phyloP scores from a whole-genome alignment of 2,329 filamentous ascomycete species.

The Pseudogymnoascus sp. region DNA sequence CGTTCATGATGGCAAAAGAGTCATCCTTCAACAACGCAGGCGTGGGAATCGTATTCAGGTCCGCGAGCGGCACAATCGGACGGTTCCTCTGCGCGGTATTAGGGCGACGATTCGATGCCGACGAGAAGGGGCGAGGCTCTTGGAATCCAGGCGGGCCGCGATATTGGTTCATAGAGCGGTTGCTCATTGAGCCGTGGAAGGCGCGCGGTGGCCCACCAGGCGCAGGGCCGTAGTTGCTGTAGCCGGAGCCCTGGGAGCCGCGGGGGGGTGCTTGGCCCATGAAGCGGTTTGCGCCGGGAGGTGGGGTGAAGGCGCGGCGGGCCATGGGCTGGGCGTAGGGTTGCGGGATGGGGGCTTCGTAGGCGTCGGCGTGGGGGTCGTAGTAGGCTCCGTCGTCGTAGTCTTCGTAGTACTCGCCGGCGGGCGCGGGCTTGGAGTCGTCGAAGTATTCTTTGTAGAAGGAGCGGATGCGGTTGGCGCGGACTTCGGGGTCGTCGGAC shows the following conservation, averaged over 20 bases:
- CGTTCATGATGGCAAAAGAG: constrained; percentile 57
- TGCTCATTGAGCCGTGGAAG: constrained; percentile 15
- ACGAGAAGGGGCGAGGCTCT: constrained; percentile 57
- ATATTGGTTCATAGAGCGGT: constrained; percentile 21
- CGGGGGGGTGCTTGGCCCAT: constrained; percentile 31
- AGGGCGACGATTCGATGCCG: constrained; percentile 43
- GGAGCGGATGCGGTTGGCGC: constrained; percentile 92
- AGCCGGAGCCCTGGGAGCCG: constrained; percentile 41
- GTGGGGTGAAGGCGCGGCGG: constrained; percentile 92
- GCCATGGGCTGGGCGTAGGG: constrained; percentile 79
- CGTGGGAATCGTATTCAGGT: constrained; percentile 72
- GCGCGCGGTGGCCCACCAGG: constrained; percentile 51
- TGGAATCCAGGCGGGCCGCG: constrained; percentile 24
- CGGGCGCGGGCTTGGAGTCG: constrained; percentile 51
- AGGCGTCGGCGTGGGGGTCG: constrained; percentile 57
- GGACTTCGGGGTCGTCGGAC: constrained; percentile 83
- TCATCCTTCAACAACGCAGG: constrained; percentile 81
- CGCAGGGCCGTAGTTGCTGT: constrained; percentile 26
- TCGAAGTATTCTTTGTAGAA: constrained; percentile 99
- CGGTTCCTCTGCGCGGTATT: constrained; percentile 37
- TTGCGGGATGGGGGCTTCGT: constrained; percentile 60
- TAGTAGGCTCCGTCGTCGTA: constrained; percentile 59
- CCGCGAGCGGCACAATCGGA: constrained; percentile 62
- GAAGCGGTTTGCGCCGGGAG: constrained; percentile 50
- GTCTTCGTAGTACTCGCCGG: constrained; percentile 63